A percentile compares a stretch with the other conserved stretches of the same genome.
Evolutionary conservation across 129 eudicot genomes (phyloP).

Genomic region (carrot (Daucus carota)): DH1_v3.0 NC_030385.2:1440001-1440500

Average conservation of each 20-base stretch:
- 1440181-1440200: conserved; percentile 23
- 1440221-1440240: conserved; percentile 13
- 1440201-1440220: conserved; percentile 28
- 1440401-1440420: neutral
- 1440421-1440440: neutral
- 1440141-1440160: conserved; percentile 61
- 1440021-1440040: conserved; percentile 56
- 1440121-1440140: conserved; percentile 47
- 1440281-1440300: conserved; percentile 89
- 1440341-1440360: conserved; percentile 24
- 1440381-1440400: neutral
- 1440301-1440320: conserved; percentile 84
- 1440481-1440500: no score
- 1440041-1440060: conserved; percentile 86
- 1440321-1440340: conserved; percentile 55
- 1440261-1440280: conserved; percentile 29
- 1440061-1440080: conserved; percentile 63
- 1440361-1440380: neutral
- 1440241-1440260: conserved; percentile 12
- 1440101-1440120: conserved; percentile 31
- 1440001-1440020: conserved; percentile 32
- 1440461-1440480: no score
- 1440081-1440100: conserved; percentile 24
- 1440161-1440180: conserved; percentile 45
- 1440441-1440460: neutral